Evolutionary conservation across 1,284 basidiomycete species (phyloP), one percentile per base, ranked within the genome.

Genomic region (Fomes fomentarius): DNA sequence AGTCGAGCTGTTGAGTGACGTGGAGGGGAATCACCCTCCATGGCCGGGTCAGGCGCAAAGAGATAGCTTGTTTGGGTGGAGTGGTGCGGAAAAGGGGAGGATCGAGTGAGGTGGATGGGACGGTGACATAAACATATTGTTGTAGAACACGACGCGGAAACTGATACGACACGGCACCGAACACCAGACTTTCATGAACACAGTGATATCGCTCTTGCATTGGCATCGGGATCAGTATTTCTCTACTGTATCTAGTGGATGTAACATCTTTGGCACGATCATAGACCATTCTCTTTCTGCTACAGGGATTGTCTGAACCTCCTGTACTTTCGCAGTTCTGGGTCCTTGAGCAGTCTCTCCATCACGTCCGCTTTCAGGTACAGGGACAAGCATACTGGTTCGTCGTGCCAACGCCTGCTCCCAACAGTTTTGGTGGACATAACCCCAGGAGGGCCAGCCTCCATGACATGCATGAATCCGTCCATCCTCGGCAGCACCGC

Each of bases 1-100:
- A 88, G 77, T 84, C 3, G 83, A 85, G 56, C 80, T 84, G 22
- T 81, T 80, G 37, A 85, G 82, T 54, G 87, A 89, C 59, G 77
- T 75, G 25, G 87, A 89, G 60, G 83, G 81, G 3, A 82, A 85
- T 57, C 78, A 80, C 44, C 70, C 71, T 0, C 50, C 41, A 42
- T 25, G 26, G 34, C 64, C 63, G 15, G 51, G 51, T 10, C 60
- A 66, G 22, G 47, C 54, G 40, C 57, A 55, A 43, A 55, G 68
- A 24, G 54, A 69, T 53, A 74, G 73, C 58, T 80, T 75, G 71
- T 71, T 77, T 48, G 66, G 69, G 31, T 75, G 75, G 74, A 72
- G 64, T 22, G 57, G 46, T 9, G 31, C 50, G 11, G 47, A 50
- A 19, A 14, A 54, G 61, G 70, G 70, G 26, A 69, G 67, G 63